Conservation (phyloP, 2,329 filamentous ascomycete genomes). For the Setomelanomma holmii region DNA sequence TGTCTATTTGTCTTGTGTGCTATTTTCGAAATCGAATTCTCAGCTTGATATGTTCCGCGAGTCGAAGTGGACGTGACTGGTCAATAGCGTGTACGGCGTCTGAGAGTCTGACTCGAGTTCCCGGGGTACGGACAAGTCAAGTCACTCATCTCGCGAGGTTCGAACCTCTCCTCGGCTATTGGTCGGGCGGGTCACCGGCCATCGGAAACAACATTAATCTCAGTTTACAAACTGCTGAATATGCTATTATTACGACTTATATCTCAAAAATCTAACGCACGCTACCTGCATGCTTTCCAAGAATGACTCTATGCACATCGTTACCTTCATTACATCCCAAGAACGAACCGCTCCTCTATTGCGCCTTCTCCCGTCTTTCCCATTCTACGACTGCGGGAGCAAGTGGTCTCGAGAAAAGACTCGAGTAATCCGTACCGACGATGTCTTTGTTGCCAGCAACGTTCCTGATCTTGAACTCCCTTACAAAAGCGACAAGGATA, state of each 20-base stretch:
- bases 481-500: constrained; percentile 78
- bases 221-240: not conserved
- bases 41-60: no score
- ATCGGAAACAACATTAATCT: not conserved
- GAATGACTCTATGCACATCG: constrained; percentile 20
- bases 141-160: not conserved
- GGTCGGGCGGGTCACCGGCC: not conserved
- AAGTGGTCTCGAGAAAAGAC: constrained; percentile 55
- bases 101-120: not conserved
- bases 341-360: constrained; percentile 20
- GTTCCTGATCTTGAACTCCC: constrained; percentile 81
- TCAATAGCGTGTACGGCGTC: not conserved
- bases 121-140: no score
- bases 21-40: no score
- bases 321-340: constrained; percentile 18
- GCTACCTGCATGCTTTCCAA: constrained; percentile 1
- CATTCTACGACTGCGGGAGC: constrained; percentile 68
- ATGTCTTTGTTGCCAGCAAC: constrained; percentile 73
- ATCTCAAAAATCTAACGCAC: constrained; percentile 11
- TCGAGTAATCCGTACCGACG: constrained; percentile 71
- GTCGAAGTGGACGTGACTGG: no score
- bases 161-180: constrained; percentile 4
- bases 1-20: not conserved
- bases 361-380: constrained; percentile 66
- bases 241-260: constrained; percentile 7